Evolutionary conservation across 2,329 filamentous ascomycete species (phyloP).

Genomic region (Aspergillus sp.): DNA sequence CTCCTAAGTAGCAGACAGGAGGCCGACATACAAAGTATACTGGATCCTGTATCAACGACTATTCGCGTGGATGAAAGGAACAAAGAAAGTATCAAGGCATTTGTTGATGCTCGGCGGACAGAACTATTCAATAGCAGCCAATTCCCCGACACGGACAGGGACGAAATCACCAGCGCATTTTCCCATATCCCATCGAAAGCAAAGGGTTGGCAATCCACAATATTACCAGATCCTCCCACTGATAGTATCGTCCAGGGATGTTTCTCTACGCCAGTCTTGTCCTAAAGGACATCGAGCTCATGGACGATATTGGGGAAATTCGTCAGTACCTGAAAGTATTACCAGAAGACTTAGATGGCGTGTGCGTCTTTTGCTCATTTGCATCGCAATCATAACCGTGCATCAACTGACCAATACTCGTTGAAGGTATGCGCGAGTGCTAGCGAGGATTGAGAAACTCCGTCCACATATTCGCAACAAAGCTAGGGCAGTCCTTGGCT

Average conservation of each 20-base stretch:
- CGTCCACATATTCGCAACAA: conserved; percentile 1
- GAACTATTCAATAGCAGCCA: not conserved
- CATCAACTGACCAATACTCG: not conserved
- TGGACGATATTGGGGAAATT: conserved; percentile 22
- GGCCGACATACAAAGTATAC: not conserved
- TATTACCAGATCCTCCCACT: not conserved
- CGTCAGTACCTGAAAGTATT: conserved; percentile 25
- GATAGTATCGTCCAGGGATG: conserved; percentile 1
- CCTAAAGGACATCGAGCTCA: not conserved
- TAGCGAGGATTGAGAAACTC: not conserved
- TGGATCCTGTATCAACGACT: not conserved
- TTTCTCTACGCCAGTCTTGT: conserved; percentile 9
- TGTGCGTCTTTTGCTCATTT: conserved; percentile 21
- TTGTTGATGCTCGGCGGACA: not conserved
- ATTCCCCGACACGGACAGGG: not conserved
- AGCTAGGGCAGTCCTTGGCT: conserved; percentile 19
- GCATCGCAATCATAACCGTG: not conserved
- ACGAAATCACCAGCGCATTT: not conserved
- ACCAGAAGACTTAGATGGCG: conserved; percentile 30
- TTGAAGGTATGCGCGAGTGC: conserved; percentile 5
- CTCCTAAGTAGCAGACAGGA: conserved; percentile 10
- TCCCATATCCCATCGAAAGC: conserved; percentile 4
- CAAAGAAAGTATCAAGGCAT: conserved; percentile 5
- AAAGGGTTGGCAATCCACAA: not conserved
- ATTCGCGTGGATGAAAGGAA: conserved; percentile 9